Evolutionary conservation across 2,329 filamentous ascomycete genomes (phyloP).

Genomic region (Colletotrichum godetiae): DNA sequence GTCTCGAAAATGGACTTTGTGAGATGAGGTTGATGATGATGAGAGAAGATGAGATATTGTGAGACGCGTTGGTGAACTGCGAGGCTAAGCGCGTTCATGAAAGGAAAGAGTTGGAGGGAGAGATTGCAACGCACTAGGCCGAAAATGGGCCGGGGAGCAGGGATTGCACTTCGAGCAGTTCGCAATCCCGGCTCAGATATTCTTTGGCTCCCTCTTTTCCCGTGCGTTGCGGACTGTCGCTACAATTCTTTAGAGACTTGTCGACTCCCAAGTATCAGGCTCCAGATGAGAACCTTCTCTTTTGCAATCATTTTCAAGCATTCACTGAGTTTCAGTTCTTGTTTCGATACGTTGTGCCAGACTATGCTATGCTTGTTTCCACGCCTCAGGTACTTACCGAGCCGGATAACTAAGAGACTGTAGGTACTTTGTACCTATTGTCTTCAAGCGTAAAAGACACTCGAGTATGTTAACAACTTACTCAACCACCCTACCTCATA

Average conservation of each 20-base stretch:
- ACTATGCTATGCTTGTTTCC: background rate
- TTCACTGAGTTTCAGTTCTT: background rate
- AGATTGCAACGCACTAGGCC: constrained; percentile 33
- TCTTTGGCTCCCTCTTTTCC: background rate
- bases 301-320: background rate
- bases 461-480: too few relatives aligned
- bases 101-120: constrained; percentile 32
- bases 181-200: background rate
- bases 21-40: constrained; percentile 36
- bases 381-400: background rate
- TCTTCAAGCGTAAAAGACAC: background rate
- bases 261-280: background rate
- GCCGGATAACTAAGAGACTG: background rate
- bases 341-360: background rate
- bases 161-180: constrained; percentile 8
- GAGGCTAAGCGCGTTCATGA: constrained; percentile 36
- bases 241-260: background rate
- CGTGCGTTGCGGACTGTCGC: background rate
- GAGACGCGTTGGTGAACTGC: constrained; percentile 36
- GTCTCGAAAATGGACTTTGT: background rate
- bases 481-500: background rate
- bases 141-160: constrained; percentile 21
- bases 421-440: too few relatives aligned
- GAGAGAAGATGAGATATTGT: constrained; percentile 34
- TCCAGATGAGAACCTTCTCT: background rate